Evolutionary conservation across 73 alveolate genomes (phyloP), one percentile per base, ranked within the genome.

Genomic region (Paramecium bursaria): DNA sequence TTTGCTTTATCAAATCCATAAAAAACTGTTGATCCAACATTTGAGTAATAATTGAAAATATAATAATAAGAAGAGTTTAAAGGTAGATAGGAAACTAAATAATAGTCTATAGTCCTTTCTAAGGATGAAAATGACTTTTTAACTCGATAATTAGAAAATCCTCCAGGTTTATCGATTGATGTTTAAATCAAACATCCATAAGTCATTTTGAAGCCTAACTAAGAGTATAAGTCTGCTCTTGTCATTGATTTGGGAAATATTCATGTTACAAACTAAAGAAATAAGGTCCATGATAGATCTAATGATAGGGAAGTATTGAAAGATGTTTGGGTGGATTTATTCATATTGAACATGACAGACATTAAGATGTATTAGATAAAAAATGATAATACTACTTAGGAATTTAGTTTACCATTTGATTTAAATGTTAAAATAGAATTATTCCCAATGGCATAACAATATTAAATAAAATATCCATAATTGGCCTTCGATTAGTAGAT

Each of bases 321-420:
- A 15, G 49, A 35, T 10, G 76, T 79, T 11, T 53, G 76, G 76
- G 89, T 53, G 6, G 76, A 52, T 35, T 17, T n/a, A 15, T 61
- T 54, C 21, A 19, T 52, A 17, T 31, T 79, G 26, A 79, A 53
- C 4, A 79, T 50, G 89, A 53, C 10, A 46, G 76, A 53, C 33
- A 48, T 52, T 4, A 19, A 54, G 54, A 25, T 53, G 21, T 79
- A 73, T 42, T 33, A 79, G 33, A 19, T 19, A 79, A 79, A 27
- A 4, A 26, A 79, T 4, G 52, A 31, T 11, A 17, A 39, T n/a
- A 21, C 3, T 21, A 49, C 26, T 30, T 53, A 73, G 22, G 82
- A 79, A 79, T 53, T 79, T 6, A 79, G 85, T 79, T 13, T 53
- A 39, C 75, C 75, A 19, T 79, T 79, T 39, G 76, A 79, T 46